Conservation (phyloP, 371 early-diverging fungal genomes). For the Mortierella sp. region DNA sequence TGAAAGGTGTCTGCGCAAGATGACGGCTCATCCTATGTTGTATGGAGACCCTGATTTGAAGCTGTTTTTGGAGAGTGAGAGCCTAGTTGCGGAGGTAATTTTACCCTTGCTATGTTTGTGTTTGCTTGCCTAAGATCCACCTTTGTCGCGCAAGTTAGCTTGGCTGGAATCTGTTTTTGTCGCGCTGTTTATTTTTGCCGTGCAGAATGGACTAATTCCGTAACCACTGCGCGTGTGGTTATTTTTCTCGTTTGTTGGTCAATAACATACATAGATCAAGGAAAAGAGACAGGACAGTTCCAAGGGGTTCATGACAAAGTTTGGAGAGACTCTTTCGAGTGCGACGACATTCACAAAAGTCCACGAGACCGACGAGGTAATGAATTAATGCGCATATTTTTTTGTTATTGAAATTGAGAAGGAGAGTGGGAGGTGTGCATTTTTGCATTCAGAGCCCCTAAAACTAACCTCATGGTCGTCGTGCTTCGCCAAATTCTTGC, state of each 20-base stretch:
- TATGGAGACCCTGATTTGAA: slow-evolving; percentile 88
- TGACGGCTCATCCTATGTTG: slow-evolving; percentile 87
- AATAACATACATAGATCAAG: slow-evolving; percentile 46
- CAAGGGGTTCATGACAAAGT: slow-evolving; percentile 69
- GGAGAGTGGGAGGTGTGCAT: too few relatives aligned
- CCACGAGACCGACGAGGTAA: slow-evolving; percentile 68
- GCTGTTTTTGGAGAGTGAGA: slow-evolving; percentile 91
- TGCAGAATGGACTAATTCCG: neutral
- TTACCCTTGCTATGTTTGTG: too few relatives aligned
- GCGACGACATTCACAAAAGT: slow-evolving; percentile 66
- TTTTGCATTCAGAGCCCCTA: neutral
- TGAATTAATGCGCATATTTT: neutral
- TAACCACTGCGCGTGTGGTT: neutral
- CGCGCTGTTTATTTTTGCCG: slow-evolving; percentile 10
- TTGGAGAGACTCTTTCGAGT: slow-evolving; percentile 65
- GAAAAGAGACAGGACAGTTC: slow-evolving; percentile 63
- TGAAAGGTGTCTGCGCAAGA: slow-evolving; percentile 86
- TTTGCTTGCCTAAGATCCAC: neutral
- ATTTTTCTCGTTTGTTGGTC: neutral
- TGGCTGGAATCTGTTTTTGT: neutral
- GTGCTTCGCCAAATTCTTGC: neutral
- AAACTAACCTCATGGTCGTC: neutral
- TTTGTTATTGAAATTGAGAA: neutral
- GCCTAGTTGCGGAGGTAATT: slow-evolving; percentile 78
- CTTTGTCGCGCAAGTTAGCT: neutral